Evolutionary conservation across 176 grass and related monocot species (phyloP).

Genomic region (Rhynchospora breviuscula): DNA sequence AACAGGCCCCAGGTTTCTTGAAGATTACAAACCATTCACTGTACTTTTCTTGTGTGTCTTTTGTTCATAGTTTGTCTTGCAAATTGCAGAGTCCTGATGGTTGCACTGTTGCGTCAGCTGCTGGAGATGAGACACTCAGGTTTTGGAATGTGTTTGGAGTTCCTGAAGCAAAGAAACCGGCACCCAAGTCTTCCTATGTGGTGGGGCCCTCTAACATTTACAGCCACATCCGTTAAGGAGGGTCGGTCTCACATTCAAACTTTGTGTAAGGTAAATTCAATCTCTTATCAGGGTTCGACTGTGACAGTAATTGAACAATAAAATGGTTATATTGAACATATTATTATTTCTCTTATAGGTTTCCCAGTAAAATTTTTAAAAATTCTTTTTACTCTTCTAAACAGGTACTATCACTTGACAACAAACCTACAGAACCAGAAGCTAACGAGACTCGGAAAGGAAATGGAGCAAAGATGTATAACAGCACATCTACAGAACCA

Average conservation of each 20-base stretch:
- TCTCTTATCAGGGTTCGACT: too few relatives aligned
- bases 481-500: too few relatives aligned
- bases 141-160: constrained; percentile 54
- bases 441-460: neutral
- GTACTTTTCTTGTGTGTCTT: neutral
- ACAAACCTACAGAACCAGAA: neutral
- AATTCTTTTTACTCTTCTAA: neutral
- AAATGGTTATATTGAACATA: too few relatives aligned
- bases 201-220: constrained; percentile 37
- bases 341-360: too few relatives aligned
- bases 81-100: constrained; percentile 50
- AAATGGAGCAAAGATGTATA: neutral
- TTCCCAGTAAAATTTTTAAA: too few relatives aligned
- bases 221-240: constrained; percentile 42
- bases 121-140: constrained; percentile 50
- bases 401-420: neutral
- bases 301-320: neutral
- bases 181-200: constrained; percentile 1
- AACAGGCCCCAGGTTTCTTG: neutral
- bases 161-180: constrained; percentile 31
- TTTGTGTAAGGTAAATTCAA: neutral
- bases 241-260: neutral
- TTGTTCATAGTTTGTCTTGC: neutral
- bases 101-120: constrained; percentile 37
- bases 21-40: neutral